Evolutionary conservation across 768 basidiomycete species (phyloP).

Genomic region (Xerocomellus chrysenteron): DNA sequence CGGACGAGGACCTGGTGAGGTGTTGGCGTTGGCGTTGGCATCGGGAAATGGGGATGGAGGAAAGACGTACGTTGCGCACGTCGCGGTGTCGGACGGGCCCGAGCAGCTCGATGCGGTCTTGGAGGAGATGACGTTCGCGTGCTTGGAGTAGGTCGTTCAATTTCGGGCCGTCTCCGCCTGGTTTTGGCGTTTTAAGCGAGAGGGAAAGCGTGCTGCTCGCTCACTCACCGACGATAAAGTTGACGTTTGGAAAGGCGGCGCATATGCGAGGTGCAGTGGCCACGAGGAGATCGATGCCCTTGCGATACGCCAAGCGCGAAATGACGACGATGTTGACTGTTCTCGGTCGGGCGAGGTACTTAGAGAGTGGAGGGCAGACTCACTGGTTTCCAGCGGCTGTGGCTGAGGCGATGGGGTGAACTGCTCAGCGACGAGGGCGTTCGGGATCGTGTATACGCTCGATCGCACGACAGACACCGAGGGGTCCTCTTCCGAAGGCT

Average conservation of each 20-base stretch:
- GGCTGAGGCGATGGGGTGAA: conserved; percentile 65
- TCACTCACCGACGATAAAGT: conserved; percentile 75
- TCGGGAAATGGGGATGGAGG: neutral
- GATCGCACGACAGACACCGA: conserved; percentile 46
- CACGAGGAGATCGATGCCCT: conserved; percentile 94
- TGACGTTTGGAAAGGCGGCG: conserved; percentile 77
- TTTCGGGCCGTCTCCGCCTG: conserved; percentile 95
- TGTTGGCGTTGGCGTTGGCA: neutral
- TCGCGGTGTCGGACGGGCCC: conserved; percentile 79
- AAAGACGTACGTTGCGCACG: conserved; percentile 66
- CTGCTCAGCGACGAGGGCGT: conserved; percentile 82
- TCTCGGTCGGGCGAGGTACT: neutral
- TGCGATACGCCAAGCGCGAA: conserved; percentile 89
- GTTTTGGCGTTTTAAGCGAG: neutral
- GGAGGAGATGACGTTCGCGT: conserved; percentile 85
- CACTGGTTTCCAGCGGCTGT: conserved; percentile 55
- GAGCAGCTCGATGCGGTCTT: conserved; percentile 89
- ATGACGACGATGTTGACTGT: conserved; percentile 90
- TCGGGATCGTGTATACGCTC: conserved; percentile 91
- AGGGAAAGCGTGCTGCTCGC: neutral
- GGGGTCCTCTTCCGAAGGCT: conserved; percentile 44
- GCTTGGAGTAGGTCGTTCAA: conserved; percentile 93
- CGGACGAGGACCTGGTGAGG: conserved; percentile 69
- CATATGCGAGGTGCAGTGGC: conserved; percentile 92
- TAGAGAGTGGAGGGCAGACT: neutral